A percentile compares a stretch with the other conserved stretches of the same genome.
These are phyloP conservation scores for Candida gigantensis DNA, from an alignment of 1,139 yeast genomes.

Conservation along the genomic window DNA sequence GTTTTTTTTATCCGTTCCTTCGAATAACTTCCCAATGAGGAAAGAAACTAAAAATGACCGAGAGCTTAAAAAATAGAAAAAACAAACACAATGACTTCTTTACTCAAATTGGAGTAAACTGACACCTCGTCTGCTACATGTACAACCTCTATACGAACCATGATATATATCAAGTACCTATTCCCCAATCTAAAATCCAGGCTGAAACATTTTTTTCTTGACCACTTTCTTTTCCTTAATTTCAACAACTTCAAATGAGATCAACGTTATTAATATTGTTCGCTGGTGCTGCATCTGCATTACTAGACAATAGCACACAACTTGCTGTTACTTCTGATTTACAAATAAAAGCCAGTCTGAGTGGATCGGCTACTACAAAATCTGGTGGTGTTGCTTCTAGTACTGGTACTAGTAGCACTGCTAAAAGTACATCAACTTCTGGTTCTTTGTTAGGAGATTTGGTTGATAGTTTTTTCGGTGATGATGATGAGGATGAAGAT, in stretches of 20 bases:
- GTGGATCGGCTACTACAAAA: constrained; percentile 1
- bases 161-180: not conserved
- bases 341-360: not conserved
- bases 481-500: constrained; percentile 11
- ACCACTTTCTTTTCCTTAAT: not conserved
- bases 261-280: not conserved
- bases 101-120: not conserved
- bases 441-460: constrained; percentile 13
- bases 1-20: too few species aligned
- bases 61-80: too few species aligned
- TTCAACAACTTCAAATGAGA: not conserved
- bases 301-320: not conserved
- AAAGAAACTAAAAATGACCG: too few species aligned
- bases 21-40: not conserved
- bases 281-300: not conserved
- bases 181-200: too few species aligned
- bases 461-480: constrained; percentile 15
- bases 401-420: not conserved
- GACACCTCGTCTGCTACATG: too few species aligned
- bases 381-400: not conserved
- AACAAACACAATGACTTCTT: too few species aligned
- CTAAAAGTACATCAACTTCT: constrained; percentile 11
- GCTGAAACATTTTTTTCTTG: not conserved
- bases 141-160: too few species aligned
- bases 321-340: not conserved